These are phyloP conservation scores for Ophiocytium majus DNA, from an alignment of 352 stramenopile species.

Conservation along the genomic window DNA sequence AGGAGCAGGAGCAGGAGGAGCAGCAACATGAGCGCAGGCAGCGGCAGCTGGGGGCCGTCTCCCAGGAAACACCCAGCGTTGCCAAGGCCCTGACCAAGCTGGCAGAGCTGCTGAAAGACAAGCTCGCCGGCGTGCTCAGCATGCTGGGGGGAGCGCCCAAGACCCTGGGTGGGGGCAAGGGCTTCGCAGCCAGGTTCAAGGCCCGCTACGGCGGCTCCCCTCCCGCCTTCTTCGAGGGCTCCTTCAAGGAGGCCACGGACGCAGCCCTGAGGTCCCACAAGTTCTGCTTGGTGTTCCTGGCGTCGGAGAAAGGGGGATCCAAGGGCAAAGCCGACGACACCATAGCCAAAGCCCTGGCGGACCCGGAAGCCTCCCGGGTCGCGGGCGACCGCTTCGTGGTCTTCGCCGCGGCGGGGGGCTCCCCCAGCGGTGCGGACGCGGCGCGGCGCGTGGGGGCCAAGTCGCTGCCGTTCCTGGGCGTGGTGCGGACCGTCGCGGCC, in stretches of 20 bases:
- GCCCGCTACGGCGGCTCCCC: not conserved
- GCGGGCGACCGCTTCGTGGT: constrained; percentile 39
- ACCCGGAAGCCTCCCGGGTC: constrained; percentile 37
- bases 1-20: no score
- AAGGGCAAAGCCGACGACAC: constrained; percentile 38
- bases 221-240: constrained; percentile 16
- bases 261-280: constrained; percentile 32
- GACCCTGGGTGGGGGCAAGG: not conserved
- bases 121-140: not conserved
- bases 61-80: no score
- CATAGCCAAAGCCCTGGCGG: constrained; percentile 37
- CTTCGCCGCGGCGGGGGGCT: constrained; percentile 26
- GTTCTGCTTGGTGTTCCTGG: constrained; percentile 47
- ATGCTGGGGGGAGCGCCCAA: not conserved
- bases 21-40: no score
- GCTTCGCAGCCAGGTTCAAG: not conserved
- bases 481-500: constrained; percentile 14
- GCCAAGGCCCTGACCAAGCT: not conserved
- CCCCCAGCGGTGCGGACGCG: constrained; percentile 25
- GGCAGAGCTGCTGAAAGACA: not conserved
- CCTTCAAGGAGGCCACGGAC: constrained; percentile 36
- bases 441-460: constrained; percentile 36
- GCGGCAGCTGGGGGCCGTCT: no score
- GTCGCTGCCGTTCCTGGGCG: constrained; percentile 47
- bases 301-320: constrained; percentile 31